phyloP scores from a whole-genome alignment of 2,329 filamentous ascomycete species.

The Colletotrichum sp. region DNA sequence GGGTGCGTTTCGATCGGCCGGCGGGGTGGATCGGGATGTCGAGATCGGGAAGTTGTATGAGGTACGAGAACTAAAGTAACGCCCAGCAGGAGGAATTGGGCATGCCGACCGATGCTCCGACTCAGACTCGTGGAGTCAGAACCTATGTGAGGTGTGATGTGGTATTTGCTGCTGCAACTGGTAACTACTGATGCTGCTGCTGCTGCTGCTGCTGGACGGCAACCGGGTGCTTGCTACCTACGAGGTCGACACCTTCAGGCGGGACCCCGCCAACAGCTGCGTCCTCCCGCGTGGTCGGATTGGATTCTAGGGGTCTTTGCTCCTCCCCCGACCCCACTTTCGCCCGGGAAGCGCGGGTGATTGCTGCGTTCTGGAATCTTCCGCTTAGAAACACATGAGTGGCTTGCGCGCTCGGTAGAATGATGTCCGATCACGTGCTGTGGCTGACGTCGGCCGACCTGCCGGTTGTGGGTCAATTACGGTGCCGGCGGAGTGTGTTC shows the following conservation, averaged over 20 bases:
- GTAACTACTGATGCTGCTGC: not conserved
- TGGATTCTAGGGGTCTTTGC: slow-evolving; percentile 6
- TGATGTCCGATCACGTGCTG: not conserved
- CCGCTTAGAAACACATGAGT: slow-evolving; percentile 19
- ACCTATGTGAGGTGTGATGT: not conserved
- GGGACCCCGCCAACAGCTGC: not conserved
- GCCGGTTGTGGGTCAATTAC: not conserved
- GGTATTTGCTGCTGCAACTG: not conserved
- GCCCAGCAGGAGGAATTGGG: not conserved
- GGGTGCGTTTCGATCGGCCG: not conserved
- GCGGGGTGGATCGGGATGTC: not conserved
- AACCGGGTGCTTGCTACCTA: not conserved
- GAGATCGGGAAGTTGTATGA: not conserved
- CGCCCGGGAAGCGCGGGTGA: not conserved
- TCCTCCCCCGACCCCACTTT: slow-evolving; percentile 5
- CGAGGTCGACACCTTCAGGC: not conserved
- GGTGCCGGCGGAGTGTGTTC: not conserved
- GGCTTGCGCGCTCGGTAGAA: not conserved
- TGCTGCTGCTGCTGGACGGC: not conserved
- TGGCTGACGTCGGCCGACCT: not conserved
- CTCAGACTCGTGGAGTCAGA: not conserved
- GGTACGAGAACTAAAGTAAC: not conserved
- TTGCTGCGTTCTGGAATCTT: slow-evolving; percentile 18
- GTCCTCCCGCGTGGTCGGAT: not conserved
- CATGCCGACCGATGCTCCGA: not conserved